A percentile compares a stretch with the other conserved stretches of the same genome.
Conservation (phyloP, 2,329 filamentous ascomycete species). For the Cladosporium sp. region DNA sequence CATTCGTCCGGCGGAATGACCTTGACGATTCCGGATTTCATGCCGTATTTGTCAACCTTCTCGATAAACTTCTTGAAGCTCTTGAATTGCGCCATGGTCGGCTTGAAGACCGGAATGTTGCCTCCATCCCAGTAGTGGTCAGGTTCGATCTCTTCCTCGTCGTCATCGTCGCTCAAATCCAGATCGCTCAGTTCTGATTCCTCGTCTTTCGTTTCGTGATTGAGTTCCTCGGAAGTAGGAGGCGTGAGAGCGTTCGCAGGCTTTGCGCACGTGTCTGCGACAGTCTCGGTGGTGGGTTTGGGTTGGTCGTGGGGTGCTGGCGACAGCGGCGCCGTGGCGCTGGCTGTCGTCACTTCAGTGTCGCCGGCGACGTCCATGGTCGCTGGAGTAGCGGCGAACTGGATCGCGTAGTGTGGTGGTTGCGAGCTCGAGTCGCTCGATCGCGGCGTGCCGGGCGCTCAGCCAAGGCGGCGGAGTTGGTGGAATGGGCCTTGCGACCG, state of each 20-base stretch:
- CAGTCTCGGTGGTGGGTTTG: slow-evolving; percentile 24
- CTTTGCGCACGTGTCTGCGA: slow-evolving; percentile 6
- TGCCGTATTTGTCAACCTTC: slow-evolving; percentile 88
- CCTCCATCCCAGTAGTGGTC: slow-evolving; percentile 81
- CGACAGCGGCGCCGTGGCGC: slow-evolving; percentile 18
- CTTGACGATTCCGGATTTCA: slow-evolving; percentile 96
- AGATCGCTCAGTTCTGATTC: slow-evolving; percentile 46
- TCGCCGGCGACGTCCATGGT: slow-evolving; percentile 16
- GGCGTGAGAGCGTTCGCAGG: slow-evolving; percentile 40
- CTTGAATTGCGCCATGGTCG: slow-evolving; percentile 90
- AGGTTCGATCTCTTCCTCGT: slow-evolving; percentile 56
- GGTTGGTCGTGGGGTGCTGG: slow-evolving; percentile 21
- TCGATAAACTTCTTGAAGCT: slow-evolving; percentile 90
- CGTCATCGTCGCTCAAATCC: slow-evolving; percentile 39
- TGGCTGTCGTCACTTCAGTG: slow-evolving; percentile 14
- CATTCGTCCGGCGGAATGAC: slow-evolving; percentile 91
- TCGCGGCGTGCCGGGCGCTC: slow-evolving; percentile 5
- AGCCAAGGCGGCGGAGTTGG: not conserved
- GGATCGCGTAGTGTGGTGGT: not conserved
- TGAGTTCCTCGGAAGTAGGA: slow-evolving; percentile 49
- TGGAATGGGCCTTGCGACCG: not conserved
- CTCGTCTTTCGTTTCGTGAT: slow-evolving; percentile 35
- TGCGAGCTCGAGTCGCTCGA: slow-evolving; percentile 10
- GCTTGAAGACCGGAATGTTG: slow-evolving; percentile 88
- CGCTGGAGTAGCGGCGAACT: too few relatives aligned